A percentile compares a stretch with the other conserved stretches of the same genome.
Conservation (phyloP, 768 basidiomycete species). For the Pulveroboletus sp. region DNA sequence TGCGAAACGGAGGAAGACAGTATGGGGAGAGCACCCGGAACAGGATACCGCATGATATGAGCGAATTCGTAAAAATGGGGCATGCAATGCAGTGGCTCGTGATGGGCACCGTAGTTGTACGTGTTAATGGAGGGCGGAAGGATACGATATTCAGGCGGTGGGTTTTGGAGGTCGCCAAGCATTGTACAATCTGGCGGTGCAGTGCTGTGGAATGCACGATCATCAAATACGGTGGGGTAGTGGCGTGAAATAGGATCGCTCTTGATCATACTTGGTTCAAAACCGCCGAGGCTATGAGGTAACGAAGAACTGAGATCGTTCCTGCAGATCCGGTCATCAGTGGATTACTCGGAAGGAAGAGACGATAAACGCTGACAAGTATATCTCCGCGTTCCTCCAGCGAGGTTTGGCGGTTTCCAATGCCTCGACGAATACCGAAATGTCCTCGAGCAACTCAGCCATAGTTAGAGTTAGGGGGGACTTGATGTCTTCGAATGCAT, state of each 20-base stretch:
- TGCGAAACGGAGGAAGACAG: conserved; percentile 1
- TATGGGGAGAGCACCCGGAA: conserved; percentile 20
- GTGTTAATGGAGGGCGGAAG: conserved; percentile 7
- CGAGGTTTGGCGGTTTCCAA: conserved; percentile 26
- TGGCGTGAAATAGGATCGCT: conserved; percentile 5
- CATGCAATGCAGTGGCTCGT: conserved; percentile 8
- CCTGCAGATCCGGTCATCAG: conserved; percentile 31
- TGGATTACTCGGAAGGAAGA: conserved; percentile 23
- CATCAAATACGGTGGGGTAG: conserved; percentile 8
- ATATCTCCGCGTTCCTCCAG: conserved; percentile 32
- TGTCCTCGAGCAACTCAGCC: conserved; percentile 30
- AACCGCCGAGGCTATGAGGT: conserved; percentile 24
- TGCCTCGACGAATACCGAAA: conserved; percentile 28
- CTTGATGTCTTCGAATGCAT: conserved; percentile 27
- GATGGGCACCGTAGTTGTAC: conserved; percentile 11
- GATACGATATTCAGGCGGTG: conserved; percentile 13
- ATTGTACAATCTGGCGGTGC: conserved; percentile 14
- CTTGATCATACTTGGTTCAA: conserved; percentile 17
- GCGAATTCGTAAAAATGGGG: conserved; percentile 27
- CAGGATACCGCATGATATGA: conserved; percentile 26
- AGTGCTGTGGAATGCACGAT: conserved; percentile 3
- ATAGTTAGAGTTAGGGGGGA: conserved; percentile 27
- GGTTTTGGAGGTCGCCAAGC: conserved; percentile 12
- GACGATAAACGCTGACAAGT: conserved; percentile 31
- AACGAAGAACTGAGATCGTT: conserved; percentile 27